phyloP scores from a whole-genome alignment of 2,329 filamentous ascomycete species.

The Ascochyta lentis region DNA sequence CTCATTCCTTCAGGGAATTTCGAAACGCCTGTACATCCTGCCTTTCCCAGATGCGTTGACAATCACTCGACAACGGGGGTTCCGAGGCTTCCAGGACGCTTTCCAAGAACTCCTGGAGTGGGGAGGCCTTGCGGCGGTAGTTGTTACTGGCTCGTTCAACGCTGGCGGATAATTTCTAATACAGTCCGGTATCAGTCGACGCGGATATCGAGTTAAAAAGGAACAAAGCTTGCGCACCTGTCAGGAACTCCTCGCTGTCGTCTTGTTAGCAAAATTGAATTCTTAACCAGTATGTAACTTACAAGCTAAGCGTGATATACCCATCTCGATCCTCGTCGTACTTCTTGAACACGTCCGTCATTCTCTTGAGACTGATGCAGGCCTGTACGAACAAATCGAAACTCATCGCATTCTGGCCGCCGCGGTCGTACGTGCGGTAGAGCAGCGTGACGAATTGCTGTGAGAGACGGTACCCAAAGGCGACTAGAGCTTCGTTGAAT shows the following conservation, averaged over 20 bases:
- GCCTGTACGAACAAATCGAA: conserved; percentile 98
- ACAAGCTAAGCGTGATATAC: conserved; percentile 69
- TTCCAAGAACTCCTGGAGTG: conserved; percentile 1
- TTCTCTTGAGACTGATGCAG: conserved; percentile 94
- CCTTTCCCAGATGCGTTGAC: background rate
- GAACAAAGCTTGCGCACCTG: conserved; percentile 63
- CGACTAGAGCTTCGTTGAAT: conserved; percentile 85
- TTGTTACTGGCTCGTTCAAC: conserved; percentile 24
- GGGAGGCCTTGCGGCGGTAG: background rate
- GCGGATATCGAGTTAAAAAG: conserved; percentile 61
- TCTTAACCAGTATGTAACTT: conserved; percentile 38
- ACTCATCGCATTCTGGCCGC: conserved; percentile 55
- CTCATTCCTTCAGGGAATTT: background rate
- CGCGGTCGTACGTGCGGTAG: conserved; percentile 82
- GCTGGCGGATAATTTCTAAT: conserved; percentile 55
- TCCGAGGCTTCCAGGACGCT: conserved; percentile 1
- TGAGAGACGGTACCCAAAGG: conserved; percentile 87
- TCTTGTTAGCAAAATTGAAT: background rate
- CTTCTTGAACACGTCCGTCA: conserved; percentile 99
- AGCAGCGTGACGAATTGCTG: conserved; percentile 82
- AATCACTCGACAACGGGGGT: background rate
- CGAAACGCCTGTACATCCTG: background rate
- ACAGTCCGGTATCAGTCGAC: conserved; percentile 59
- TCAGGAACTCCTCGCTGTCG: conserved; percentile 59
- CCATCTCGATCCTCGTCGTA: conserved; percentile 97